A percentile compares a stretch with the other conserved stretches of the same genome.
Evolutionary conservation across 2,329 filamentous ascomycete species (phyloP).

Genomic region (Cladosporium sp.): DNA sequence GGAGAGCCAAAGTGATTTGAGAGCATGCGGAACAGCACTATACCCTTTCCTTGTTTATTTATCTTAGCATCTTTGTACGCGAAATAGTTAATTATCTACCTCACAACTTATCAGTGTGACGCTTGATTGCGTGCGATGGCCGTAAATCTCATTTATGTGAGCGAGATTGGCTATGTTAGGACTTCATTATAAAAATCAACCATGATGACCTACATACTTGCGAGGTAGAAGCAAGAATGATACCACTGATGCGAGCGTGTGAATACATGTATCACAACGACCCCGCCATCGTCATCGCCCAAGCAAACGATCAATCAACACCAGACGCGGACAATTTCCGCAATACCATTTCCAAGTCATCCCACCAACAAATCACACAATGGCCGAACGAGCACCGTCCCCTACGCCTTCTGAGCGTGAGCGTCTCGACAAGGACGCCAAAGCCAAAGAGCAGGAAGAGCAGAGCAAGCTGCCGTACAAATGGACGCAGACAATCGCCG

Average conservation of each 20-base stretch:
- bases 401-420: constrained; percentile 53
- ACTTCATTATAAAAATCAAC: too few species aligned
- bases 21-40: not conserved
- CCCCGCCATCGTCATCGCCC: not conserved
- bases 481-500: constrained; percentile 89
- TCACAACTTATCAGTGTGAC: too few species aligned
- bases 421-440: constrained; percentile 53
- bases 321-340: constrained; percentile 5
- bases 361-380: constrained; percentile 1
- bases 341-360: not conserved
- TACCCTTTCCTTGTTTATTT: not conserved
- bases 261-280: too few species aligned
- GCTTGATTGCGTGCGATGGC: too few species aligned
- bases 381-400: constrained; percentile 31
- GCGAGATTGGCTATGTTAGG: too few species aligned
- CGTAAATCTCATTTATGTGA: too few species aligned
- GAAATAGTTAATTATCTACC: not conserved
- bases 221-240: too few species aligned
- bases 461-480: constrained; percentile 92
- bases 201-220: too few species aligned
- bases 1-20: not conserved
- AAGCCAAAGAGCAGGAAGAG: constrained; percentile 75
- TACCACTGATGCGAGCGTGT: too few species aligned
- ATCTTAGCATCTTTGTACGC: not conserved
- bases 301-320: not conserved